A percentile compares a stretch with the other conserved stretches of the same genome.
Conservation (phyloP, 495 filamentous ascomycete species). For the Penicillium dipodomyicola region DNA sequence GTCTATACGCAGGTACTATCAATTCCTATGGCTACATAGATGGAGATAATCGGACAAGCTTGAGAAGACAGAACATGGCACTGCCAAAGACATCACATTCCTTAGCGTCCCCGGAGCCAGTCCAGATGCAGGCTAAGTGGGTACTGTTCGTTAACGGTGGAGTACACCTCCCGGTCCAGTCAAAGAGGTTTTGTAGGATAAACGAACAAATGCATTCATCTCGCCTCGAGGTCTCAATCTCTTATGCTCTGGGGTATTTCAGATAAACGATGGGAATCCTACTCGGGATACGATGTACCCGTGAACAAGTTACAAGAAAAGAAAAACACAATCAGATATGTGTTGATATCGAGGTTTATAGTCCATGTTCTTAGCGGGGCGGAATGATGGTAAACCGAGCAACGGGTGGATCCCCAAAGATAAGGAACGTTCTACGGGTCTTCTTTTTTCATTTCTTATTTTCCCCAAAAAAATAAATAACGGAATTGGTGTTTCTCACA, state of each 20-base stretch:
- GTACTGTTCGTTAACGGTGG: slow-evolving; percentile 15
- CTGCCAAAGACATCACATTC: slow-evolving; percentile 5
- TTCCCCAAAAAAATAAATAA: not conserved
- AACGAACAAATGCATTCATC: not conserved
- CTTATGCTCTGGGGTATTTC: not conserved
- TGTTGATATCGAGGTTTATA: slow-evolving; percentile 1
- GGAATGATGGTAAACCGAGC: slow-evolving; percentile 1
- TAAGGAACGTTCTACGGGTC: slow-evolving; percentile 14
- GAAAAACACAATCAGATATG: slow-evolving; percentile 1
- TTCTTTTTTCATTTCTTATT: not conserved
- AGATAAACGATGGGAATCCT: not conserved
- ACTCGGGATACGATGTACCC: not conserved
- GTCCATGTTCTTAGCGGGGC: slow-evolving; percentile 7
- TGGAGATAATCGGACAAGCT: not conserved
- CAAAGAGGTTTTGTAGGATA: not conserved
- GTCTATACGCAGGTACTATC: slow-evolving; percentile 14
- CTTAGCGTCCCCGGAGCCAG: slow-evolving; percentile 7
- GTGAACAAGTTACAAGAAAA: not conserved
- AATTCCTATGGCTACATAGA: not conserved
- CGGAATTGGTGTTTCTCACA: not conserved
- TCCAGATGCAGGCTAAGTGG: slow-evolving; percentile 12
- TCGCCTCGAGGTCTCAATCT: not conserved
- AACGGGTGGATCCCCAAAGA: slow-evolving; percentile 14
- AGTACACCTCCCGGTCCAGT: slow-evolving; percentile 3
- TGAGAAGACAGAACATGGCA: not conserved